Conservation (phyloP, 2,329 filamentous ascomycete genomes). For the Magnaporthiopsis incrustans region DNA sequence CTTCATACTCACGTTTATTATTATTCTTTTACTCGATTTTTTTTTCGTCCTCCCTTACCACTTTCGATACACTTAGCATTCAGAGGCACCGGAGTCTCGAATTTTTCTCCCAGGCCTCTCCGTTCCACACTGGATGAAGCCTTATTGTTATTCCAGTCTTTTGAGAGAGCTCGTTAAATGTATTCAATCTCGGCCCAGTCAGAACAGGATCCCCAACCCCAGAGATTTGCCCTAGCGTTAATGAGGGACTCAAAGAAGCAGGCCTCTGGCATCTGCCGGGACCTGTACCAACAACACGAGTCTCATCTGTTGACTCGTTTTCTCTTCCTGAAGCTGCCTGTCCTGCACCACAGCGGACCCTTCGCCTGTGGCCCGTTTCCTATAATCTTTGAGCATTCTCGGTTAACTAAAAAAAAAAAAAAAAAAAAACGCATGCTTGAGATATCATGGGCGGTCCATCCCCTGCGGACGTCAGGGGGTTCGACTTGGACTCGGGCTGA, state of each 20-base stretch:
- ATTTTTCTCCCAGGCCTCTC: neutral
- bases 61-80: conserved; percentile 6
- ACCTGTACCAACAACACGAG: neutral
- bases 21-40: neutral
- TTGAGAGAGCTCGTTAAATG: neutral
- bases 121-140: neutral
- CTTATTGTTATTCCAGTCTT: neutral
- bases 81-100: conserved; percentile 1
- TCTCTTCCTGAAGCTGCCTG: neutral
- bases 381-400: neutral
- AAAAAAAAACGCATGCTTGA: neutral
- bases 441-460: neutral
- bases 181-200: neutral
- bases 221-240: neutral
- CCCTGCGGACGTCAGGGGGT: no score
- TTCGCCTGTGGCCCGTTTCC: neutral
- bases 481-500: neutral
- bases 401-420: neutral
- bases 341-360: neutral
- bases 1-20: neutral
- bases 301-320: neutral
- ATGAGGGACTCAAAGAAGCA: neutral
- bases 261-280: neutral
- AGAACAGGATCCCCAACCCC: neutral
- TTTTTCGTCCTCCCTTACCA: neutral